These are phyloP conservation scores for Puccinia coronata DNA, from an alignment of 1,284 basidiomycete species.

Conservation along the genomic window DNA sequence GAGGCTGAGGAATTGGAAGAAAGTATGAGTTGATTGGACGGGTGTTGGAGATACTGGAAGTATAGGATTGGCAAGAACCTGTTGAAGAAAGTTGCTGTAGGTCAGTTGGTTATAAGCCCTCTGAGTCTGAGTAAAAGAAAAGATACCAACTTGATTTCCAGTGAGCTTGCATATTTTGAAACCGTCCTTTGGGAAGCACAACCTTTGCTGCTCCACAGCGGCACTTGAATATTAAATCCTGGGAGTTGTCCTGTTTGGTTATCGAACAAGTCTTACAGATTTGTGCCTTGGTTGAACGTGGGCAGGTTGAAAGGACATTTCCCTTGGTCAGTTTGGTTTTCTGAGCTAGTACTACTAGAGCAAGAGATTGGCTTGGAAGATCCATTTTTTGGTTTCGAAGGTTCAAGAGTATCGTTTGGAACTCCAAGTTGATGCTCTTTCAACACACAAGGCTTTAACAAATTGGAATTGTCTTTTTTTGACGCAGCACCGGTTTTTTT, in stretches of 20 bases:
- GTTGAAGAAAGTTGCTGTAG: neutral
- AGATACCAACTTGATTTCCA: constrained; percentile 9
- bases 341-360: too few relatives aligned
- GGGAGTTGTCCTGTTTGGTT: neutral
- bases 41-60: neutral
- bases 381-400: too few relatives aligned
- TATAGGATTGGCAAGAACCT: neutral
- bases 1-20: too few relatives aligned
- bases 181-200: constrained; percentile 1
- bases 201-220: constrained; percentile 20
- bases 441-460: too few relatives aligned
- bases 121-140: neutral
- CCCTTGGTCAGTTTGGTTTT: too few relatives aligned
- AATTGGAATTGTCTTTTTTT: too few relatives aligned
- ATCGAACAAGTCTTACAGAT: neutral
- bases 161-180: constrained; percentile 13
- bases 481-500: too few relatives aligned
- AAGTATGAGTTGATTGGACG: neutral
- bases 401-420: too few relatives aligned
- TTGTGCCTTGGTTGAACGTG: neutral
- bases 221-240: constrained; percentile 4
- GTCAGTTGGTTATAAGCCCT: too few relatives aligned
- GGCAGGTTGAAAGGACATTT: neutral
- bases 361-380: too few relatives aligned
- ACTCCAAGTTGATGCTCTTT: too few relatives aligned